These are phyloP conservation scores for Lachnellula hyalina DNA, from an alignment of 2,329 filamentous ascomycete genomes.

Conservation along the genomic window DNA sequence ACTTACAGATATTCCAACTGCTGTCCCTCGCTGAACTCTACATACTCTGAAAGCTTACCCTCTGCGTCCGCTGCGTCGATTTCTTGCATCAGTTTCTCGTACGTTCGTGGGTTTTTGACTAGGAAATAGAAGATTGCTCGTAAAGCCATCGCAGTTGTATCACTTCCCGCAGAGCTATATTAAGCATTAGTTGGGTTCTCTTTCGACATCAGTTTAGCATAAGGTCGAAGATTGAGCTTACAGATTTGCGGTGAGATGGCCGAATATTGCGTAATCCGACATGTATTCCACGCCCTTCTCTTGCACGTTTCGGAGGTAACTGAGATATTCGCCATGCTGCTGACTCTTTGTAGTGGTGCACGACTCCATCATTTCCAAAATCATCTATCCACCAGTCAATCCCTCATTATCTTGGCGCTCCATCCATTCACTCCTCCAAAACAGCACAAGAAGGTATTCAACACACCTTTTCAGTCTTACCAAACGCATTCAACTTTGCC, in stretches of 20 bases:
- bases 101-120: slow-evolving; percentile 5
- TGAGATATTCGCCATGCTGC: background rate
- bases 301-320: background rate
- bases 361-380: background rate
- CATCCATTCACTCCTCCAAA: no score
- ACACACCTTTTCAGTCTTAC: background rate
- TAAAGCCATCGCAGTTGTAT: slow-evolving; percentile 14
- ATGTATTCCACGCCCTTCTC: background rate
- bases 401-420: no score
- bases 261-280: background rate
- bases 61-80: slow-evolving; percentile 3
- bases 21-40: slow-evolving; percentile 4
- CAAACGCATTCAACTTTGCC: background rate
- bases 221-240: background rate
- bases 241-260: background rate
- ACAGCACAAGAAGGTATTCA: background rate
- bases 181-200: background rate
- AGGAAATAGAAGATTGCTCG: slow-evolving; percentile 15
- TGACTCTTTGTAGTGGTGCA: background rate
- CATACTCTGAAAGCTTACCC: slow-evolving; percentile 2
- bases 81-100: slow-evolving; percentile 9
- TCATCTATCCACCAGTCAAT: background rate
- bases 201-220: no score
- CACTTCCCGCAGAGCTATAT: slow-evolving; percentile 10
- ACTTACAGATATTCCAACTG: slow-evolving; percentile 10